Conservation (phyloP, 2,329 filamentous ascomycete species). For the Fusarium piperis region DNA sequence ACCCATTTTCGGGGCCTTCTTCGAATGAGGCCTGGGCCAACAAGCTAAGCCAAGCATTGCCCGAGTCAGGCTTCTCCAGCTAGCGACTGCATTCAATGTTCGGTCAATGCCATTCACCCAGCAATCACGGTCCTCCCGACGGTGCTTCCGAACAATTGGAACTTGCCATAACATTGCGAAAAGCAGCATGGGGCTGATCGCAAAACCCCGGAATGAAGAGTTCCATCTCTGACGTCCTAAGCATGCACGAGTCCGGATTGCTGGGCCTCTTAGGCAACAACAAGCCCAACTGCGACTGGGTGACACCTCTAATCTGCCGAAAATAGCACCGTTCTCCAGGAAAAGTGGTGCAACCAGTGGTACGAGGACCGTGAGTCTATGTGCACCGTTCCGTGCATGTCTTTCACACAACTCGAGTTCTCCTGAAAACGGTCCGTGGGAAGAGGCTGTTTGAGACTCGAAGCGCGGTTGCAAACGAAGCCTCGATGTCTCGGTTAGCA, state of each 20-base stretch:
- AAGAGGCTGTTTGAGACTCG: not conserved
- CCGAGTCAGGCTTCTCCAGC: not conserved
- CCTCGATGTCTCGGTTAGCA: slow-evolving; percentile 24
- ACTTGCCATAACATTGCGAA: not conserved
- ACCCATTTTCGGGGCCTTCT: slow-evolving; percentile 6
- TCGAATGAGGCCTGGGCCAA: slow-evolving; percentile 1
- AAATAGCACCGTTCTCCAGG: slow-evolving; percentile 33
- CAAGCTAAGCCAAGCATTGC: slow-evolving; percentile 6
- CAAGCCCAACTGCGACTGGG: slow-evolving; percentile 1
- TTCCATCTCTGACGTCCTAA: not conserved
- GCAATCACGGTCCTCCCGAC: not conserved
- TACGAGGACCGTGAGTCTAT: slow-evolving; percentile 14
- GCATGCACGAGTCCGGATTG: not conserved
- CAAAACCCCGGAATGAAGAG: not conserved
- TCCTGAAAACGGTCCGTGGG: not conserved
- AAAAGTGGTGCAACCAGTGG: slow-evolving; percentile 19
- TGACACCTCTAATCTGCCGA: slow-evolving; percentile 25
- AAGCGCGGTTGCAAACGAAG: slow-evolving; percentile 3
- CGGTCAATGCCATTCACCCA: not conserved
- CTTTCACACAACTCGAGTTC: not conserved
- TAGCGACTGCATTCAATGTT: not conserved
- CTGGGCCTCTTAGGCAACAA: slow-evolving; percentile 5
- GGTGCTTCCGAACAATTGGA: not conserved
- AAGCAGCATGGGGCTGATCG: not conserved
- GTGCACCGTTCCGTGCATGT: slow-evolving; percentile 3